These are phyloP conservation scores for Geotrichum restrictum DNA, from an alignment of 1,139 yeast genomes.

Conservation along the genomic window DNA sequence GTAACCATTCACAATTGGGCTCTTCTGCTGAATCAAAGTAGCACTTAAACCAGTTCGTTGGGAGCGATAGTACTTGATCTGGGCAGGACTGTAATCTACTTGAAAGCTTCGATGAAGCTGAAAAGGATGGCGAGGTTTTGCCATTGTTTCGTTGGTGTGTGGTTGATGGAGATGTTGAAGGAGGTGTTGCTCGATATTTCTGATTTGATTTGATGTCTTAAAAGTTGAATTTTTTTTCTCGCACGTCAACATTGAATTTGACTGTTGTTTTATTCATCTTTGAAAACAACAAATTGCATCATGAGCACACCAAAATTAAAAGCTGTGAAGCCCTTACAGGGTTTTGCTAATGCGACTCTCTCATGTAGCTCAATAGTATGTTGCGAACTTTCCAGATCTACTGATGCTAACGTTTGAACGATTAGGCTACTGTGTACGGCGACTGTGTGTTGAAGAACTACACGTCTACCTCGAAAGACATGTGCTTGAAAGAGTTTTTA, in stretches of 20 bases:
- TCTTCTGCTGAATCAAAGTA: constrained; percentile 69
- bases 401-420: not conserved
- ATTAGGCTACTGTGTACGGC: constrained; percentile 46
- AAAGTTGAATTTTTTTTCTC: no score
- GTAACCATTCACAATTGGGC: constrained; percentile 88
- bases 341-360: constrained; percentile 24
- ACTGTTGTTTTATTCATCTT: not conserved
- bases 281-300: no score
- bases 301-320: not conserved
- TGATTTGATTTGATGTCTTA: no score
- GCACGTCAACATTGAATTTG: no score
- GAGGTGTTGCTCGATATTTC: not conserved
- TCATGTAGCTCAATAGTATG: constrained; percentile 24
- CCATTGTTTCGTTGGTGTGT: not conserved
- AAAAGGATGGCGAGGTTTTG: constrained; percentile 18
- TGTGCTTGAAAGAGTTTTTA: constrained; percentile 56
- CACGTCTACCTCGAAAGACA: constrained; percentile 52
- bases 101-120: constrained; percentile 19
- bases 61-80: constrained; percentile 66
- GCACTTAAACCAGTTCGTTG: constrained; percentile 76
- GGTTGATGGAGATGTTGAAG: not conserved
- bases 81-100: constrained; percentile 27
- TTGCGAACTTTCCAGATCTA: not conserved
- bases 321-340: constrained; percentile 9
- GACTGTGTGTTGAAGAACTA: constrained; percentile 57